These are phyloP conservation scores for Saccharomycopsis hybrid DNA, from an alignment of 1,139 yeast genomes.

Conservation along the genomic window DNA sequence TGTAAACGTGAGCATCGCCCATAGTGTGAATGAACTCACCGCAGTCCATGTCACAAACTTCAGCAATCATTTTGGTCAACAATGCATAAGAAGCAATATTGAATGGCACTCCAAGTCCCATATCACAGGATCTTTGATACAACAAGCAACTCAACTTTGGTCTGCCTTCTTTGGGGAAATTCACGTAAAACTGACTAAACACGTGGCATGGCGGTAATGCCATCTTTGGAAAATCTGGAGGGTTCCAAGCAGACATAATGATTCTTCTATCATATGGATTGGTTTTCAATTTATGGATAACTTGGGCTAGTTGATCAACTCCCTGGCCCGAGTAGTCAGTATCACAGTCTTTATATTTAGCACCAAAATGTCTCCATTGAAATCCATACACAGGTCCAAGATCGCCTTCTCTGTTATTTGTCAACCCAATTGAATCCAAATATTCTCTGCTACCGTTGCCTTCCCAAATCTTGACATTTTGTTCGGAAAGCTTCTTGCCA, in stretches of 20 bases:
- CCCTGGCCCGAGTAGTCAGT: slow-evolving; percentile 85
- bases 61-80: slow-evolving; percentile 91
- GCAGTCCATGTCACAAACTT: slow-evolving; percentile 86
- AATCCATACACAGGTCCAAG: slow-evolving; percentile 98
- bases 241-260: slow-evolving; percentile 97
- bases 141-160: slow-evolving; percentile 78
- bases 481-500: slow-evolving; percentile 66
- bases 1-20: slow-evolving; percentile 96
- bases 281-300: slow-evolving; percentile 71
- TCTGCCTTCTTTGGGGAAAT: slow-evolving; percentile 49
- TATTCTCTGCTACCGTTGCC: slow-evolving; percentile 97
- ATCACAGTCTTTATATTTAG: slow-evolving; percentile 78
- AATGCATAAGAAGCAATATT: slow-evolving; percentile 95
- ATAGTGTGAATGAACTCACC: slow-evolving; percentile 92
- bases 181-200: slow-evolving; percentile 90
- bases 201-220: slow-evolving; percentile 99
- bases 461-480: slow-evolving; percentile 95
- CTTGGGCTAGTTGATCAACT: slow-evolving; percentile 77
- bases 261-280: slow-evolving; percentile 94
- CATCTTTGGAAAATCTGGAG: slow-evolving; percentile 88
- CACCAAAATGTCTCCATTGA: slow-evolving; percentile 99
- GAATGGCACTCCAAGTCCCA: slow-evolving; percentile 98
- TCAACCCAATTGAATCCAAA: slow-evolving; percentile 75
- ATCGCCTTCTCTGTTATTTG: slow-evolving; percentile 83
- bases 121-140: slow-evolving; percentile 97